Percentiles rank a stretch among this genome's conserved stretches.
phyloP scores from a whole-genome alignment of 148 eudicot species.

The Silene latifolia region DNA sequence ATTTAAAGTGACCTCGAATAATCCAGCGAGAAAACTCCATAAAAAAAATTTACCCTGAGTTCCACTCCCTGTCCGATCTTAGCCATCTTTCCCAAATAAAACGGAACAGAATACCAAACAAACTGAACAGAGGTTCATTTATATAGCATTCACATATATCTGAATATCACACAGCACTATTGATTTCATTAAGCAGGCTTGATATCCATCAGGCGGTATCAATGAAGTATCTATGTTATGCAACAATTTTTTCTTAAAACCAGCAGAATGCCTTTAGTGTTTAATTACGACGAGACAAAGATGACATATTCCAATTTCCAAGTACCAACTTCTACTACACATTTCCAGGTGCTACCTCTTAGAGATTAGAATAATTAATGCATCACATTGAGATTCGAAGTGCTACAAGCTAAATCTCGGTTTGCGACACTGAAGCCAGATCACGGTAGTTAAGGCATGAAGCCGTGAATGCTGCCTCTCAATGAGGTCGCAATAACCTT shows the following conservation, averaged over 20 bases:
- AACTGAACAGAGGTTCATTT: background rate
- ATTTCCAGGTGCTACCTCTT: background rate
- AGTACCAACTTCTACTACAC: no score
- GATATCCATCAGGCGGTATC: background rate
- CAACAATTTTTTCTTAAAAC: background rate
- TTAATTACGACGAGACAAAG: background rate
- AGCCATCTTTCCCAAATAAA: background rate
- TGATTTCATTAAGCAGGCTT: no score
- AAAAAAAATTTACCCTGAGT: background rate
- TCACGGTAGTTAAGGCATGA: no score
- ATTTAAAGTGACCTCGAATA: background rate
- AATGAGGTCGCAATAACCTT: no score
- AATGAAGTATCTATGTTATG: background rate
- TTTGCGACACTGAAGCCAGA: no score
- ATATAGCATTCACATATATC: no score
- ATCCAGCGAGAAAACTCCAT: no score
- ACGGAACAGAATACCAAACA: background rate
- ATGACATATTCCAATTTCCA: background rate
- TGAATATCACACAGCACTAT: no score
- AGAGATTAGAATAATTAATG: background rate
- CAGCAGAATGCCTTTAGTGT: background rate
- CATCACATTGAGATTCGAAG: background rate
- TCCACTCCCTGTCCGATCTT: background rate
- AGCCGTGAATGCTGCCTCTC: no score
- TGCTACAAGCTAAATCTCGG: no score